Base-by-base conservation (phyloP, 1,139 yeast species). In the Wickerhamomyces sp. region DNA sequence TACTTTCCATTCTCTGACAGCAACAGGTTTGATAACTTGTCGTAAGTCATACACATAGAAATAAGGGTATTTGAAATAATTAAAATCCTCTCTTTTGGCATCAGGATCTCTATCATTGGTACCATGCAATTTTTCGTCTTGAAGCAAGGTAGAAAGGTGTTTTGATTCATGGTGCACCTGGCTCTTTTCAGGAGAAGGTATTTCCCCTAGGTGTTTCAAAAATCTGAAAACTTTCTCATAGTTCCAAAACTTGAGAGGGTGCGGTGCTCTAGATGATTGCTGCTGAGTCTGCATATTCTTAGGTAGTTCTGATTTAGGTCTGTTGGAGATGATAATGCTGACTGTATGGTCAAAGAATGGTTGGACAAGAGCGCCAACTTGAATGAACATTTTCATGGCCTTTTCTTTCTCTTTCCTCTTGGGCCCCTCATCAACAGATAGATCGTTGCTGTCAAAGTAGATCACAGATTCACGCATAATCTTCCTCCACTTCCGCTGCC, bases 61-160 rank as follows among this genome's bases (percentile, higher is more conserved):
- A 60, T 81, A 89, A 8, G 81, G 78, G n/a, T 77, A 74, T 39
- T 80, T 80, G 60, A 94, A 86, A 59, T 87, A 86, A 56, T 83
- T 81, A 54, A 85, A 75, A 59, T 90, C 97, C 49, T 87, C 96
- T 41, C 96, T 72, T 49, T 74, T 80, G 6, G 95, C 90, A 48
- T 72, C 75, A 16, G 95, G 94, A 59, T 90, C 97, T 50, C 96
- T 74, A 61, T 92, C 97, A 28, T 85, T 76, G 1, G 96, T 85
- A 9, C 96, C 96, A 58, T 79, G 78, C 18, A 87, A 67, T 55
- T 87, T 86, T 58, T 94, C 98, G 56, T 87, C 90, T 47, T 79
- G 79, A 50, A 90, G 72, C 48, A 92, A 68, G 42, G 81, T 76
- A 33, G 83, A 79, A 42, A 92, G 70, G 42, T 38, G 59, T 33